These are phyloP conservation scores for Aspergillus biplanus DNA, from an alignment of 495 filamentous ascomycete genomes.

Conservation along the genomic window DNA sequence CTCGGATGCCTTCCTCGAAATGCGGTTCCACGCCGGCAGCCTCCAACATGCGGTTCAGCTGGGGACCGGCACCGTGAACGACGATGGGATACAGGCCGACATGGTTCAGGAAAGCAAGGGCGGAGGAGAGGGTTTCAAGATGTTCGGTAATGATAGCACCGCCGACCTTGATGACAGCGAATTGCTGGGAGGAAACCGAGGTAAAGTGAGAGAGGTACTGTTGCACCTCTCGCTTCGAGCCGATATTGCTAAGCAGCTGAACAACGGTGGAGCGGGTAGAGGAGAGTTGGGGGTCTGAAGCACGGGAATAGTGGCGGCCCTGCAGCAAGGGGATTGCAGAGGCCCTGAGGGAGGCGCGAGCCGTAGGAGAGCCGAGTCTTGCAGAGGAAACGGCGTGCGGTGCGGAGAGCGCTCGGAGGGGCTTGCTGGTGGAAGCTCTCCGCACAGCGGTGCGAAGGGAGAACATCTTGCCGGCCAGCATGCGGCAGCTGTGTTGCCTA, in stretches of 20 bases:
- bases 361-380: slow-evolving; percentile 32
- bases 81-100: slow-evolving; percentile 96
- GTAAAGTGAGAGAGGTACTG: slow-evolving; percentile 98
- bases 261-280: slow-evolving; percentile 87
- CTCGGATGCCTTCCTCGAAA: slow-evolving; percentile 94
- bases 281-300: slow-evolving; percentile 50
- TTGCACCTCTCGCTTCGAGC: slow-evolving; percentile 95
- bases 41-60: slow-evolving; percentile 92
- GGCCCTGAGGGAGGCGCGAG: slow-evolving; percentile 31
- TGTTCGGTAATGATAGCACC: slow-evolving; percentile 97
- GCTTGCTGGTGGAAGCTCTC: slow-evolving; percentile 51
- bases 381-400: slow-evolving; percentile 39
- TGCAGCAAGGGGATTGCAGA: slow-evolving; percentile 37
- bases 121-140: slow-evolving; percentile 83
- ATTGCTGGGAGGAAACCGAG: slow-evolving; percentile 95
- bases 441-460: slow-evolving; percentile 56
- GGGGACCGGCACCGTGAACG: slow-evolving; percentile 94
- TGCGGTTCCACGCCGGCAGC: slow-evolving; percentile 92
- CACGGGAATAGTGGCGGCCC: slow-evolving; percentile 50
- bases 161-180: slow-evolving; percentile 98
- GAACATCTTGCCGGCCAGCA: slow-evolving; percentile 53
- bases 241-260: slow-evolving; percentile 93
- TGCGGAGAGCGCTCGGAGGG: slow-evolving; percentile 54
- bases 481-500: slow-evolving; percentile 52
- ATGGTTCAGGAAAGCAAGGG: slow-evolving; percentile 90